Evolutionary conservation across 169 alveolate genomes (phyloP).

Genomic region (Eimeria mitis): DNA sequence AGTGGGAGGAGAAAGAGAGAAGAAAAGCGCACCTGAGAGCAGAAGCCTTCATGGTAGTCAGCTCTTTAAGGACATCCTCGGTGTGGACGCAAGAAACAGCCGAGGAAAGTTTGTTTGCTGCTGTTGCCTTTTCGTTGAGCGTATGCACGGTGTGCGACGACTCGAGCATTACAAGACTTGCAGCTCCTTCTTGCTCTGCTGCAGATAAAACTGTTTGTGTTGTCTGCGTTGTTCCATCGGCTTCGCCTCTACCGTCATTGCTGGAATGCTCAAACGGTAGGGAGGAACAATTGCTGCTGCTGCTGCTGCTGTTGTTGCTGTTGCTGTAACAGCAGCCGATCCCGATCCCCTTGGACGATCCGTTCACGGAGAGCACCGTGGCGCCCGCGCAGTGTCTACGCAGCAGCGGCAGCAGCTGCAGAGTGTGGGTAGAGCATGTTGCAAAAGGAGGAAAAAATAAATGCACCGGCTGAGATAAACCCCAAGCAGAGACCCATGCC

Average conservation of each 20-base stretch:
- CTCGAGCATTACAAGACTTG: slow-evolving; percentile 51
- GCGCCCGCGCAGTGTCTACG: slow-evolving; percentile 44
- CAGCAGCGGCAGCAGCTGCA: slow-evolving; percentile 28
- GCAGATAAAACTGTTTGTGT: too few species aligned
- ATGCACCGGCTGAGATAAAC: slow-evolving; percentile 8
- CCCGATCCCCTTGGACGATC: slow-evolving; percentile 21
- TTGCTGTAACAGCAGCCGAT: slow-evolving; percentile 17
- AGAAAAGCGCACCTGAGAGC: neutral
- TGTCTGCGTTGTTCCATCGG: neutral
- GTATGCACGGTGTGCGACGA: slow-evolving; percentile 22
- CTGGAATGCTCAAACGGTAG: neutral
- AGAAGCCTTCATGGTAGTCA: neutral
- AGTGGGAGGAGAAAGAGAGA: neutral
- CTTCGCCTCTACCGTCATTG: neutral
- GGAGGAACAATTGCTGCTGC: neutral
- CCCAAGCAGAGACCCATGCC: slow-evolving; percentile 37
- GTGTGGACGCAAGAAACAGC: slow-evolving; percentile 21
- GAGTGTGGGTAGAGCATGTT: neutral
- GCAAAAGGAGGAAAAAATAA: slow-evolving; percentile 69
- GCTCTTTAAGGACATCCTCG: slow-evolving; percentile 9
- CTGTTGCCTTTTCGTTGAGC: slow-evolving; percentile 18
- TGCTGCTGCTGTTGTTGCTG: too few species aligned
- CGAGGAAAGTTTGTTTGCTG: slow-evolving; percentile 4
- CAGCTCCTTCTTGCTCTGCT: slow-evolving; percentile 5
- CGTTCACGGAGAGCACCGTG: slow-evolving; percentile 15